Percentiles rank a stretch among this genome's conserved stretches.
phyloP scores from a whole-genome alignment of 176 grass and related monocot species.

The Melocanna baccifera region DNA sequence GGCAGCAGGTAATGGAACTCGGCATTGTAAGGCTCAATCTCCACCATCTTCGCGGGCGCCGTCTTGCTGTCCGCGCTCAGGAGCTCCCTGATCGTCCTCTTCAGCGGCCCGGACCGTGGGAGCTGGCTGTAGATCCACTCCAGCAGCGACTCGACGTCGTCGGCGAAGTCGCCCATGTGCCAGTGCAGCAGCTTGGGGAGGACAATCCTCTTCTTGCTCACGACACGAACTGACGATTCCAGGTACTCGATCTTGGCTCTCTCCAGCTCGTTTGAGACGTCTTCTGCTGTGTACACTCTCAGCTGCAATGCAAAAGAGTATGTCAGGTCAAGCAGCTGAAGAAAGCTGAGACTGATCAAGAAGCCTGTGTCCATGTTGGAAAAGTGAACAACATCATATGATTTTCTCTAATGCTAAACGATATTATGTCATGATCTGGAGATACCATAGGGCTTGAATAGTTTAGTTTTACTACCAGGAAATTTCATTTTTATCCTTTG shows the following conservation, averaged over 20 bases:
- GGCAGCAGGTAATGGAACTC: constrained; percentile 80
- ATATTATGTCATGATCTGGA: not conserved
- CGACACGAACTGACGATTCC: constrained; percentile 54
- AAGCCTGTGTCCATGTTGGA: not conserved
- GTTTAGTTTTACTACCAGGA: not conserved
- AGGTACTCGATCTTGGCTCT: constrained; percentile 80
- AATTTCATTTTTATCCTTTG: not conserved
- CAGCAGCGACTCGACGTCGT: constrained; percentile 77
- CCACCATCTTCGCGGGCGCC: constrained; percentile 43
- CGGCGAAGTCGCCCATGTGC: constrained; percentile 93
- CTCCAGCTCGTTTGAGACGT: constrained; percentile 80
- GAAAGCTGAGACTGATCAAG: not conserved
- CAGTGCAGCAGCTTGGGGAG: constrained; percentile 80
- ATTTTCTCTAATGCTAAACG: not conserved
- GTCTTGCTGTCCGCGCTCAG: constrained; percentile 34
- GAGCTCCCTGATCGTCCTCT: constrained; percentile 66
- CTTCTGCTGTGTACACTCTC: constrained; percentile 75
- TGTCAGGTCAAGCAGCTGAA: not conserved
- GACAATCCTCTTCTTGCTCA: constrained; percentile 43
- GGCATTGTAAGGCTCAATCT: constrained; percentile 64
- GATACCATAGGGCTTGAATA: not conserved
- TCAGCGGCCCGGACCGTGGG: constrained; percentile 41
- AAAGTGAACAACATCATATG: not conserved
- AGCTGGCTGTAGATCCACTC: constrained; percentile 98
- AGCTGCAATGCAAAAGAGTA: constrained; percentile 37